These are phyloP conservation scores for Colletotrichum graminicola DNA, from an alignment of 2,329 filamentous ascomycete species.

Conservation along the genomic window DNA sequence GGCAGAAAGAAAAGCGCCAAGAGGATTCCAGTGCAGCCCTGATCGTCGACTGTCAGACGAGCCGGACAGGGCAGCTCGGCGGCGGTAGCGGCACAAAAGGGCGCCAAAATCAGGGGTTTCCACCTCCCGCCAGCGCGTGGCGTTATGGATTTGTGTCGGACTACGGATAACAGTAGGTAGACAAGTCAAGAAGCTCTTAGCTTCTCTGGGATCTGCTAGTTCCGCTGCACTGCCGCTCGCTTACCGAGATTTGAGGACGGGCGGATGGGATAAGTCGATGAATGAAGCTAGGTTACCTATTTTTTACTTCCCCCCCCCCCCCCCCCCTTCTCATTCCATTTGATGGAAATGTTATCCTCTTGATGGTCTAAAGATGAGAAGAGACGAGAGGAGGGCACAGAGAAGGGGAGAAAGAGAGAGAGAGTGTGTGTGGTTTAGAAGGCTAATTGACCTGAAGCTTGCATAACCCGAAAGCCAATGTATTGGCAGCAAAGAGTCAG, in stretches of 20 bases:
- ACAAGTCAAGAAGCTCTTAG: not conserved
- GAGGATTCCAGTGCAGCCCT: not conserved
- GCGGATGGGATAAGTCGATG: not conserved
- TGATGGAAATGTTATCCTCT: not conserved
- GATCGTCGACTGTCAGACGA: not conserved
- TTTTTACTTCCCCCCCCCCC: too few species aligned
- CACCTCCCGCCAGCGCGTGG: not conserved
- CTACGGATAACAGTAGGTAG: too few species aligned
- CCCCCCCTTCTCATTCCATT: not conserved
- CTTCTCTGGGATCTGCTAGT: not conserved
- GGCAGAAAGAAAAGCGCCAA: not conserved
- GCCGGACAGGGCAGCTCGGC: not conserved
- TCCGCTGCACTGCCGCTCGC: not conserved
- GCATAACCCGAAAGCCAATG: not conserved
- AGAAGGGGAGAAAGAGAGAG: not conserved
- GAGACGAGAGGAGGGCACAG: too few species aligned
- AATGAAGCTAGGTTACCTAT: not conserved
- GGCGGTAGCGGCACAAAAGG: not conserved
- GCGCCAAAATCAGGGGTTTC: not conserved
- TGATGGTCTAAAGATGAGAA: too few species aligned
- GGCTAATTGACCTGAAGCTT: not conserved
- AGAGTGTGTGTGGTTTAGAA: not conserved
- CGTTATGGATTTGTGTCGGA: not conserved
- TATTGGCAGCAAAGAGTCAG: not conserved
- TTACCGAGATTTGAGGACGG: not conserved